Evolutionary conservation across 2,329 filamentous ascomycete species (phyloP).

Genomic region (Hypomyces rosellus): DNA sequence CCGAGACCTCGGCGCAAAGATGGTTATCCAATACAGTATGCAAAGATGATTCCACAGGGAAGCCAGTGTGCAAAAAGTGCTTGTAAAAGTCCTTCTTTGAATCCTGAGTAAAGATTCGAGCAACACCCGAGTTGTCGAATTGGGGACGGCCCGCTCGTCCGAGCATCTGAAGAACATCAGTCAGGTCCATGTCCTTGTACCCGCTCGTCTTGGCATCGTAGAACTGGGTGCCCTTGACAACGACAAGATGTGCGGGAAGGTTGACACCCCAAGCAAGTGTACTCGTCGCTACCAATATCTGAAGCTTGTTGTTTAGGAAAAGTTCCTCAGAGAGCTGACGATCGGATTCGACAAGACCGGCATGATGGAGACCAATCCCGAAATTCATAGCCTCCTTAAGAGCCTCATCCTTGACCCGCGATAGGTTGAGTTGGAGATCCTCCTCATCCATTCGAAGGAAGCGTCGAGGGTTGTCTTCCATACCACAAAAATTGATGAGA

Average conservation of each 20-base stretch:
- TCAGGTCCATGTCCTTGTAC: conserved; percentile 98
- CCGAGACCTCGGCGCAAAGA: conserved; percentile 87
- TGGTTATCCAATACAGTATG: conserved; percentile 98
- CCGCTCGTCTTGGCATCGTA: conserved; percentile 97
- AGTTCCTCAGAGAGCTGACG: conserved; percentile 87
- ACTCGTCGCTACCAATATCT: conserved; percentile 91
- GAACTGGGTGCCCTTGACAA: conserved; percentile 97
- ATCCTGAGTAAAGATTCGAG: conserved; percentile 94
- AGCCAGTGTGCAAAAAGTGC: conserved; percentile 96
- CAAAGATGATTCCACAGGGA: conserved; percentile 92
- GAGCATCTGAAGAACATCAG: conserved; percentile 96
- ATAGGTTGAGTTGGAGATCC: conserved; percentile 80
- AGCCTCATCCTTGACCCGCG: conserved; percentile 86
- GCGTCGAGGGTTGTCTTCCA: conserved; percentile 93
- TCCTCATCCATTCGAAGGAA: conserved; percentile 95
- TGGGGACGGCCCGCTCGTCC: conserved; percentile 92
- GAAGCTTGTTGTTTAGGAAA: conserved; percentile 96
- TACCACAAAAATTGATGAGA: conserved; percentile 92
- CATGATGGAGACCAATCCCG: conserved; percentile 94
- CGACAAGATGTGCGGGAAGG: conserved; percentile 88
- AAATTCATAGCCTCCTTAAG: conserved; percentile 92
- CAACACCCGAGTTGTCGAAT: conserved; percentile 93
- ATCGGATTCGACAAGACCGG: conserved; percentile 91
- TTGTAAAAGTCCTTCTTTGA: conserved; percentile 99
- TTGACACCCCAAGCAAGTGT: conserved; percentile 99